Conservation (phyloP, 495 filamentous ascomycete genomes). For the Penicillium longicatenatum region DNA sequence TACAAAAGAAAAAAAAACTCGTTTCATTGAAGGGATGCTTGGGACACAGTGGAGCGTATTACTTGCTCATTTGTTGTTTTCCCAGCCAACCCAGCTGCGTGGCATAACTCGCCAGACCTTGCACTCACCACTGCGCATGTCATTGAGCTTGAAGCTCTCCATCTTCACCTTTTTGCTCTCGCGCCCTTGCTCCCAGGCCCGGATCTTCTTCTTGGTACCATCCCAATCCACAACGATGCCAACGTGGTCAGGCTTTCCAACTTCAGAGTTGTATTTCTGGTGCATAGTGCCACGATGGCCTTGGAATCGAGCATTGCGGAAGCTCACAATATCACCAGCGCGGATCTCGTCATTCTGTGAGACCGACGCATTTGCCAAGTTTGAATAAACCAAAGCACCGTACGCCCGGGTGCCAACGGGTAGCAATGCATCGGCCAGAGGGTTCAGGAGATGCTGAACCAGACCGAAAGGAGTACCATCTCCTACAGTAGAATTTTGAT, state of each 20-base stretch:
- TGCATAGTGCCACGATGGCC: slow-evolving; percentile 95
- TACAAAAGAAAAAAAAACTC: slow-evolving; percentile 17
- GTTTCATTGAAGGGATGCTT: slow-evolving; percentile 5
- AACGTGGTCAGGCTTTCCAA: slow-evolving; percentile 92
- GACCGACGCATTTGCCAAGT: slow-evolving; percentile 89
- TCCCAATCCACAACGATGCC: slow-evolving; percentile 98
- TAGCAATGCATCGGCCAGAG: slow-evolving; percentile 70
- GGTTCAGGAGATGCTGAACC: slow-evolving; percentile 73
- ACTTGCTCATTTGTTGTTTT: slow-evolving; percentile 37
- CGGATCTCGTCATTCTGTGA: slow-evolving; percentile 93
- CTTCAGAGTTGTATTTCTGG: slow-evolving; percentile 85
- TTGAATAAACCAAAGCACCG: slow-evolving; percentile 89
- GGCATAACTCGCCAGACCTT: slow-evolving; percentile 98
- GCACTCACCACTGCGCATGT: slow-evolving; percentile 90
- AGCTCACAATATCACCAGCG: slow-evolving; percentile 87
- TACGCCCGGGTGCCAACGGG: slow-evolving; percentile 87
- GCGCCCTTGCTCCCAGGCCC: slow-evolving; percentile 92
- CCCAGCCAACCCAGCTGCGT: slow-evolving; percentile 90
- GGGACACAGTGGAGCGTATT: slow-evolving; percentile 9
- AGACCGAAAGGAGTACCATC: slow-evolving; percentile 80
- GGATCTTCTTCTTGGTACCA: slow-evolving; percentile 96
- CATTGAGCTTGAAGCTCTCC: slow-evolving; percentile 91
- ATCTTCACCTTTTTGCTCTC: slow-evolving; percentile 93
- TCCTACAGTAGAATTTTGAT: slow-evolving; percentile 77
- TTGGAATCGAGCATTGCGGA: slow-evolving; percentile 93